Conservation (phyloP, 2,329 filamentous ascomycete species). For the Amylocarpus encephaloides region DNA sequence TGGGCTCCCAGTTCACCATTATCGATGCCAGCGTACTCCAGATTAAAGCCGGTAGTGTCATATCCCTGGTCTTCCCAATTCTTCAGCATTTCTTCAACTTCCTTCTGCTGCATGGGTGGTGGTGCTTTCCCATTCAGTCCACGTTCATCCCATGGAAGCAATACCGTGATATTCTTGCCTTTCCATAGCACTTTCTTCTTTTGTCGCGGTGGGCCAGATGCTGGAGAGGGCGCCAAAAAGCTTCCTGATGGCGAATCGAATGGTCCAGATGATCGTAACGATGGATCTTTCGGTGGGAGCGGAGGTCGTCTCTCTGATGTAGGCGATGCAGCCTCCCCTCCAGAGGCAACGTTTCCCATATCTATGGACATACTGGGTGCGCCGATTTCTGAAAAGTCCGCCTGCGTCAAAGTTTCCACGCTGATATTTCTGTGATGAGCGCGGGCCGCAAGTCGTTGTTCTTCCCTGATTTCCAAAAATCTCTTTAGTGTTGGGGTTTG, state of each 20-base stretch:
- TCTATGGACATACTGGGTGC: constrained; percentile 20
- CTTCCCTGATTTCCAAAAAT: constrained; percentile 22
- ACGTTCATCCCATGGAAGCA: constrained; percentile 60
- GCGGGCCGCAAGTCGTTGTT: constrained; percentile 18
- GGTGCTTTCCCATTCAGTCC: constrained; percentile 50
- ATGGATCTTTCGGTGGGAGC: constrained; percentile 27
- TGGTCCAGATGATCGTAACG: constrained; percentile 21
- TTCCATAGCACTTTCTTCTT: constrained; percentile 72
- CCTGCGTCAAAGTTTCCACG: constrained; percentile 29
- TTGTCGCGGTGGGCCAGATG: constrained; percentile 45
- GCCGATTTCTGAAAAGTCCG: constrained; percentile 24
- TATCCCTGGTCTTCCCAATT: constrained; percentile 67
- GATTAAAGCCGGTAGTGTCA: constrained; percentile 60
- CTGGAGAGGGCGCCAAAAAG: constrained; percentile 20
- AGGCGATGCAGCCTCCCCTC: constrained; percentile 17
- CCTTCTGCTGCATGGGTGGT: constrained; percentile 47
- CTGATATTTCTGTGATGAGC: constrained; percentile 31
- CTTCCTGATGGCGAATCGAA: constrained; percentile 12
- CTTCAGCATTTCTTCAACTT: constrained; percentile 55
- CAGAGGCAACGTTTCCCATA: constrained; percentile 16
- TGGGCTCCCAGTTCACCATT: constrained; percentile 18
- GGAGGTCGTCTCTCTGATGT: constrained; percentile 36
- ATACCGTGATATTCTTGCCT: constrained; percentile 66
- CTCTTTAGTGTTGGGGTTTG: constrained; percentile 30
- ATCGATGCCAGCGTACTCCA: constrained; percentile 41